These are phyloP conservation scores for Blastomyces silverae DNA, from an alignment of 2,329 filamentous ascomycete species.

Conservation along the genomic window DNA sequence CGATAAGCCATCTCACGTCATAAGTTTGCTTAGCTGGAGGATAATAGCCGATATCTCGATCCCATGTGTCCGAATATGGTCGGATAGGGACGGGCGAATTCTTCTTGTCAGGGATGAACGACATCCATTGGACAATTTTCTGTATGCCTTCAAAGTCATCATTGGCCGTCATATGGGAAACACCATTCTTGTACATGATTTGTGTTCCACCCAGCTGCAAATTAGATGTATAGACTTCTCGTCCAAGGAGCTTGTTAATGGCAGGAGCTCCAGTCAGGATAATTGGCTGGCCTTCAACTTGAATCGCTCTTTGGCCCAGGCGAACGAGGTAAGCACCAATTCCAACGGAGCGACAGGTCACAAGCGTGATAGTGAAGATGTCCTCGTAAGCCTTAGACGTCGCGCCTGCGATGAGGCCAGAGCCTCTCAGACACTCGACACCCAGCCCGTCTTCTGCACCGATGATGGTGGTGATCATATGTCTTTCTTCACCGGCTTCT, in stretches of 20 bases:
- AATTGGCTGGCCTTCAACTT: constrained; percentile 98
- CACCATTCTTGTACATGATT: constrained; percentile 99
- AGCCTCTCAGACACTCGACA: constrained; percentile 94
- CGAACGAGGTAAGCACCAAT: constrained; percentile 98
- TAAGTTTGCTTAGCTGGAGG: constrained; percentile 77
- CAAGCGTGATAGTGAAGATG: constrained; percentile 95
- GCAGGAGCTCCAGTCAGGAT: constrained; percentile 96
- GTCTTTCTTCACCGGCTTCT: constrained; percentile 80
- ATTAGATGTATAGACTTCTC: constrained; percentile 98
- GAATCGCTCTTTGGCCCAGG: constrained; percentile 94
- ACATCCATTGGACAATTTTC: constrained; percentile 98
- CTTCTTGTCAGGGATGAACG: constrained; percentile 93
- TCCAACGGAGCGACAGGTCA: constrained; percentile 97
- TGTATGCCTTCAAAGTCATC: constrained; percentile 97
- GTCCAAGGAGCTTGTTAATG: constrained; percentile 95
- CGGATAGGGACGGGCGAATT: constrained; percentile 88
- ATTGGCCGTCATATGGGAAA: constrained; percentile 95
- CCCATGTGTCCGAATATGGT: constrained; percentile 78
- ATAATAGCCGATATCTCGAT: constrained; percentile 79
- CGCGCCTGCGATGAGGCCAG: constrained; percentile 94
- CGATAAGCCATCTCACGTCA: constrained; percentile 91
- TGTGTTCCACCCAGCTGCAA: constrained; percentile 99
- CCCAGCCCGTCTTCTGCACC: constrained; percentile 92
- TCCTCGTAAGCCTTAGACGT: constrained; percentile 97
- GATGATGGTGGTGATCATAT: constrained; percentile 90